Conservation (phyloP, 495 filamentous ascomycete genomes). For the Cetradonia linearis region DNA sequence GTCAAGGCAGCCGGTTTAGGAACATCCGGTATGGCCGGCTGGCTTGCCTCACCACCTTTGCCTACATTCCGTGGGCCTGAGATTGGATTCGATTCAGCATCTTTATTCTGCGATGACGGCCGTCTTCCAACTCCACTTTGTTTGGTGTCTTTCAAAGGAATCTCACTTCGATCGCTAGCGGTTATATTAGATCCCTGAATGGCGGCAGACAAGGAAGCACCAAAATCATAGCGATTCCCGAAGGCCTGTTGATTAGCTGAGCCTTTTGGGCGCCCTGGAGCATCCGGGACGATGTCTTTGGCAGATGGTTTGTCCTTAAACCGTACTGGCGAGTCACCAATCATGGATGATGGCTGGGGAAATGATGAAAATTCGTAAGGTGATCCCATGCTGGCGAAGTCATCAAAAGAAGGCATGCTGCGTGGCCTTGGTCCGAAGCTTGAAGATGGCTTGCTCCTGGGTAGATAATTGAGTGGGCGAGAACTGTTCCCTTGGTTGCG, state of each 20-base stretch:
- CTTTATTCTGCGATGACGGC: conserved; percentile 22
- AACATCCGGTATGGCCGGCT: conserved; percentile 17
- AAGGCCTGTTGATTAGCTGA: conserved; percentile 68
- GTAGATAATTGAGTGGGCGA: conserved; percentile 51
- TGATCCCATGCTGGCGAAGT: conserved; percentile 48
- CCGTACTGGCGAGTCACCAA: conserved; percentile 32
- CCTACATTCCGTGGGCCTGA: conserved; percentile 1
- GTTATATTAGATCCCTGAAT: conserved; percentile 38
- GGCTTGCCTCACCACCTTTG: not conserved
- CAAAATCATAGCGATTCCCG: conserved; percentile 87
- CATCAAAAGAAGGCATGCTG: conserved; percentile 58
- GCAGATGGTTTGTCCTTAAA: conserved; percentile 35
- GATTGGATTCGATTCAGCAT: not conserved
- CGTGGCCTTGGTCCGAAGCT: conserved; percentile 44
- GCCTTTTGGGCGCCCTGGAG: conserved; percentile 45
- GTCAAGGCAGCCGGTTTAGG: conserved; percentile 40
- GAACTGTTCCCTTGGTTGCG: conserved; percentile 39
- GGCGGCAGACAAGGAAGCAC: conserved; percentile 76
- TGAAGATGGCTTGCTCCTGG: conserved; percentile 61
- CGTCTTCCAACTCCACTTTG: conserved; percentile 35
- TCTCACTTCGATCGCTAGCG: conserved; percentile 18
- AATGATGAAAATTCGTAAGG: conserved; percentile 46
- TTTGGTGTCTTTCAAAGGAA: conserved; percentile 19
- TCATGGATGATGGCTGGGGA: conserved; percentile 38
- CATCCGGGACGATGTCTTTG: conserved; percentile 32